A percentile compares a stretch with the other conserved stretches of the same genome.
phyloP scores from a whole-genome alignment of 768 basidiomycete species.

The Xerocomellus intermedius region DNA sequence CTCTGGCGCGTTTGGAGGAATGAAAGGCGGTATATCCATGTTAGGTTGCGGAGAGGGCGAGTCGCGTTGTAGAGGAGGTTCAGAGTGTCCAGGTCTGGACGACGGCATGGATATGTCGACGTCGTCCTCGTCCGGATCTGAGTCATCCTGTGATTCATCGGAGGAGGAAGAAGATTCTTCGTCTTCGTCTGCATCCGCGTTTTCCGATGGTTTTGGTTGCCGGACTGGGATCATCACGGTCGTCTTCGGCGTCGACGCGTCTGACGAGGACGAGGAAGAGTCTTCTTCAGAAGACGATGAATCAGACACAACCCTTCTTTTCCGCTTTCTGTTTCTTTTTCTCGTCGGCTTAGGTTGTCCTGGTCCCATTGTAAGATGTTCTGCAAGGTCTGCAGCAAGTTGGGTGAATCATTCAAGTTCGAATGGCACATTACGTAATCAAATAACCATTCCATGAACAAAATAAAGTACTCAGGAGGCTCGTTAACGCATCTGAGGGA shows the following conservation, averaged over 20 bases:
- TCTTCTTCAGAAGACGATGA: constrained; percentile 41
- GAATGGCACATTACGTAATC: too few species aligned
- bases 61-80: constrained; percentile 12
- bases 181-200: not conserved
- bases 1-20: constrained; percentile 40
- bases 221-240: constrained; percentile 10
- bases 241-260: constrained; percentile 6
- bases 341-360: constrained; percentile 35
- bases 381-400: too few species aligned
- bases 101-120: not conserved
- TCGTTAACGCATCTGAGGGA: too few species aligned
- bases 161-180: constrained; percentile 20
- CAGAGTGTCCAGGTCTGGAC: not conserved
- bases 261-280: constrained; percentile 22
- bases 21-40: constrained; percentile 53
- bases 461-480: too few species aligned
- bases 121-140: constrained; percentile 3
- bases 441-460: too few species aligned
- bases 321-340: constrained; percentile 53
- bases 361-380: constrained; percentile 21
- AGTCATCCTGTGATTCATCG: constrained; percentile 7
- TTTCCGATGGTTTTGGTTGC: constrained; percentile 5
- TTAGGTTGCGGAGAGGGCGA: constrained; percentile 26
- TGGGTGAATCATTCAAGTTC: too few species aligned
- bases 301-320: constrained; percentile 47